These are phyloP conservation scores for Cyclotella baltica DNA, from an alignment of 108 stramenopile genomes.

Conservation along the genomic window DNA sequence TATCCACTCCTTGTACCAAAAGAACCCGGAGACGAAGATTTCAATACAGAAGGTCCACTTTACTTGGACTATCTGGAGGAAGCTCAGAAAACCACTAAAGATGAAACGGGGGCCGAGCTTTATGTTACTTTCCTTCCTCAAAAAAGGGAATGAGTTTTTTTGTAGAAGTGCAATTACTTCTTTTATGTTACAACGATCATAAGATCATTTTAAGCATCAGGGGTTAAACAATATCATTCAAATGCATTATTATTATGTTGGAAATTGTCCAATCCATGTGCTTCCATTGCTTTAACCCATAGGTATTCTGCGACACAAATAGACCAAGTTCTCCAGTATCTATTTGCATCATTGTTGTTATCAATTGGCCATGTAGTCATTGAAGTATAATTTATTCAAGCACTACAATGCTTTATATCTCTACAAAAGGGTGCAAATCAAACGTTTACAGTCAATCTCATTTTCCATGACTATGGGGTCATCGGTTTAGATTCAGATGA, in stretches of 20 bases:
- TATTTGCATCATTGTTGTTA: no score
- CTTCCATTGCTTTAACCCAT: no score
- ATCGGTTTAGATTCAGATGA: no score
- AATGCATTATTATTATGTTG: not conserved
- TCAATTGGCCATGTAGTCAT: no score
- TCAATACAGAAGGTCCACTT: conserved; percentile 33
- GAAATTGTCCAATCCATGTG: no score
- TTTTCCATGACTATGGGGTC: no score
- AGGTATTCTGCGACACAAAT: no score
- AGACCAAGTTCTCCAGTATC: no score
- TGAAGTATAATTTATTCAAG: no score
- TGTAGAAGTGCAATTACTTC: not conserved
- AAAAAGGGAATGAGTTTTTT: conserved; percentile 13
- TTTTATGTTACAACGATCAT: not conserved
- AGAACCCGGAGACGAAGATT: conserved; percentile 28
- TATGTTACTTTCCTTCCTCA: conserved; percentile 48
- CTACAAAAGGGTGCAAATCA: no score
- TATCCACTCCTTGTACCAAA: conserved; percentile 48
- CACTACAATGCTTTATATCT: no score
- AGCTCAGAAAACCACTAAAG: conserved; percentile 37
- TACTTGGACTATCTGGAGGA: conserved; percentile 48
- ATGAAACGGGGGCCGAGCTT: conserved; percentile 35
- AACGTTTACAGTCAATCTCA: no score
- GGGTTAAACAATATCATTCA: not conserved
- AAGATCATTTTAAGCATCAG: conserved; percentile 6